Percentiles rank a stretch among this genome's conserved stretches.
phyloP scores from a whole-genome alignment of 2,329 filamentous ascomycete genomes.

The Exophiala phaeomuriformis region DNA sequence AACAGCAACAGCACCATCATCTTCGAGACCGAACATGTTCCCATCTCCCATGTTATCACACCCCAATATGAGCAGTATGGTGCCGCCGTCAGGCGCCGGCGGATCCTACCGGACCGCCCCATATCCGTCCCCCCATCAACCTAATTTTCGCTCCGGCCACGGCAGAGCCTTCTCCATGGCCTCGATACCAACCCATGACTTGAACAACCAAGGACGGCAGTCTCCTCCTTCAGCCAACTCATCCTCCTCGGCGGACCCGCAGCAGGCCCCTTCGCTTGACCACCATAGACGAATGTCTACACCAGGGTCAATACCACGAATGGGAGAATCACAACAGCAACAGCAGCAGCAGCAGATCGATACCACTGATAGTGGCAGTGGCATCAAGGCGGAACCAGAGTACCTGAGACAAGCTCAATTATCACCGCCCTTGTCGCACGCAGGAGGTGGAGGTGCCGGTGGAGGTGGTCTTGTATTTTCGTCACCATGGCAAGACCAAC shows the following conservation, averaged over 20 bases:
- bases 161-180: constrained; percentile 22
- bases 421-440: constrained; percentile 23
- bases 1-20: constrained; percentile 31
- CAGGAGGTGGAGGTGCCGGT: too few species aligned
- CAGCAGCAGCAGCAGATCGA: too few species aligned
- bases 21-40: constrained; percentile 32
- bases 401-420: constrained; percentile 25
- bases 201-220: not conserved
- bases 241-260: constrained; percentile 18
- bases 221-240: constrained; percentile 37
- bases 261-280: constrained; percentile 14
- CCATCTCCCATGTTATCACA: constrained; percentile 29
- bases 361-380: not conserved
- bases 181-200: constrained; percentile 1
- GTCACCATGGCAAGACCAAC: constrained; percentile 25
- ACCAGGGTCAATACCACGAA: constrained; percentile 30
- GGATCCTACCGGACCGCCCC: constrained; percentile 36
- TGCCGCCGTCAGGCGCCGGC: constrained; percentile 14
- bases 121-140: constrained; percentile 34
- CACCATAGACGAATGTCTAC: constrained; percentile 40
- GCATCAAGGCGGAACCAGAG: constrained; percentile 19
- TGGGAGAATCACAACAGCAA: too few species aligned
- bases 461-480: constrained; percentile 3
- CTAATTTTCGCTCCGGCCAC: constrained; percentile 25
- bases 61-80: constrained; percentile 8